A percentile compares a stretch with the other conserved stretches of the same genome.
Conservation (phyloP, 2,329 filamentous ascomycete species). For the Ascomycota sp. region DNA sequence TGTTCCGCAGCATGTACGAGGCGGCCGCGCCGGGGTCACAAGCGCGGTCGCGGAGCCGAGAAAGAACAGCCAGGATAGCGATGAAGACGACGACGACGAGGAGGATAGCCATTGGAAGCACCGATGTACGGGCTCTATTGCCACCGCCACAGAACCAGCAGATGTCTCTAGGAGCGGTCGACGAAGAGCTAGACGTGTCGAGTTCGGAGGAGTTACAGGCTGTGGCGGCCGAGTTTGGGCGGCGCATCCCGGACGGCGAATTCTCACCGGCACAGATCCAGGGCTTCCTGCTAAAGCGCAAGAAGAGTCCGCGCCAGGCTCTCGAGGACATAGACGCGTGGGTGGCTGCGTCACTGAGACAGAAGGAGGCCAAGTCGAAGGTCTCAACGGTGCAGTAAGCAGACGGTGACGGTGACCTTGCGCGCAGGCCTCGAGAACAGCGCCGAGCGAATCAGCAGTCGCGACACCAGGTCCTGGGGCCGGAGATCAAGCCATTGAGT, state of each 20-base stretch:
- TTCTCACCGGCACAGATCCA: conserved; percentile 42
- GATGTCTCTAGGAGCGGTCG: conserved; percentile 1
- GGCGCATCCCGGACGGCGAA: conserved; percentile 25
- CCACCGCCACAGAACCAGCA: conserved; percentile 1
- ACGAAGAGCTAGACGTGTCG: conserved; percentile 12
- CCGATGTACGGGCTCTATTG: too few species aligned
- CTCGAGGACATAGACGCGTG: conserved; percentile 28
- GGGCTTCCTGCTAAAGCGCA: conserved; percentile 39
- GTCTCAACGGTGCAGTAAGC: conserved; percentile 20
- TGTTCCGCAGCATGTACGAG: conserved; percentile 40
- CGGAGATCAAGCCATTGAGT: too few species aligned
- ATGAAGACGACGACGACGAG: neutral
- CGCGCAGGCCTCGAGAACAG: too few species aligned
- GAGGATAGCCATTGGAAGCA: neutral
- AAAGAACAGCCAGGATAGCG: too few species aligned
- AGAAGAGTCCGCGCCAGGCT: conserved; percentile 32
- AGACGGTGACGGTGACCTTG: too few species aligned
- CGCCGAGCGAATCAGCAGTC: too few species aligned
- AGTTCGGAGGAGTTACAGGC: conserved; percentile 16
- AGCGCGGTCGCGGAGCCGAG: too few species aligned
- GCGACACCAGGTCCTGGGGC: too few species aligned
- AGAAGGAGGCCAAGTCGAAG: conserved; percentile 27
- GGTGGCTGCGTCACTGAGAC: conserved; percentile 26
- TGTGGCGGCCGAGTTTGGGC: conserved; percentile 27
- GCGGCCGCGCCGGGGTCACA: conserved; percentile 7